phyloP scores from a whole-genome alignment of 495 filamentous ascomycete species.

The Lasiosphaeria ovina region DNA sequence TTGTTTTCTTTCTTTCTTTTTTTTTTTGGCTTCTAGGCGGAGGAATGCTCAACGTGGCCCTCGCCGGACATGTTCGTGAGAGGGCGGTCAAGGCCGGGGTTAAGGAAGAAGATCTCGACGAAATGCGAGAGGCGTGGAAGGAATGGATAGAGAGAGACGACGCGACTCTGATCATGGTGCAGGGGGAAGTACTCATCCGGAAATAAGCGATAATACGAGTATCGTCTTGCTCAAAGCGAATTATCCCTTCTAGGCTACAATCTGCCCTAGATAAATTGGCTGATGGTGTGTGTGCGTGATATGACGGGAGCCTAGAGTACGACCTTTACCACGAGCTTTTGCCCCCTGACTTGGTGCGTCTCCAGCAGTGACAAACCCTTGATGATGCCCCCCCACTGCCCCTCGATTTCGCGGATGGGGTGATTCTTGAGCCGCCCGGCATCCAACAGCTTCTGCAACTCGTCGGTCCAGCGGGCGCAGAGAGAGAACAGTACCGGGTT shows the following conservation, averaged over 20 bases:
- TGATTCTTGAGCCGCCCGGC: background rate
- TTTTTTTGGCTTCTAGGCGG: constrained; percentile 25
- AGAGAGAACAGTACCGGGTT: background rate
- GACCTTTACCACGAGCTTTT: too few relatives aligned
- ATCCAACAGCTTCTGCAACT: background rate
- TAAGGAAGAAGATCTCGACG: constrained; percentile 38
- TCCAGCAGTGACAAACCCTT: too few relatives aligned
- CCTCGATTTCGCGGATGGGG: background rate
- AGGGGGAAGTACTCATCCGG: constrained; percentile 32
- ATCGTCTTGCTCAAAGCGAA: too few relatives aligned
- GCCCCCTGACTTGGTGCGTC: too few relatives aligned
- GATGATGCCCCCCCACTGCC: background rate
- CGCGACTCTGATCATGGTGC: constrained; percentile 36
- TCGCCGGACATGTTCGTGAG: constrained; percentile 29
- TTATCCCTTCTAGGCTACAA: too few relatives aligned
- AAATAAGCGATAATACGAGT: too few relatives aligned
- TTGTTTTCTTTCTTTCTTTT: background rate
- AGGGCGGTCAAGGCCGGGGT: constrained; percentile 32
- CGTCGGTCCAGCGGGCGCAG: background rate
- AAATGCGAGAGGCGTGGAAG: constrained; percentile 44
- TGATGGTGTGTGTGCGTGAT: too few relatives aligned
- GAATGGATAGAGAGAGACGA: constrained; percentile 39
- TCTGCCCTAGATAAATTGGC: too few relatives aligned
- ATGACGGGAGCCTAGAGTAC: too few relatives aligned
- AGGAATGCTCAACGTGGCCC: constrained; percentile 31